Conservation (phyloP, 331 rosid species). For the Rhamnella rubrinervis region DNA sequence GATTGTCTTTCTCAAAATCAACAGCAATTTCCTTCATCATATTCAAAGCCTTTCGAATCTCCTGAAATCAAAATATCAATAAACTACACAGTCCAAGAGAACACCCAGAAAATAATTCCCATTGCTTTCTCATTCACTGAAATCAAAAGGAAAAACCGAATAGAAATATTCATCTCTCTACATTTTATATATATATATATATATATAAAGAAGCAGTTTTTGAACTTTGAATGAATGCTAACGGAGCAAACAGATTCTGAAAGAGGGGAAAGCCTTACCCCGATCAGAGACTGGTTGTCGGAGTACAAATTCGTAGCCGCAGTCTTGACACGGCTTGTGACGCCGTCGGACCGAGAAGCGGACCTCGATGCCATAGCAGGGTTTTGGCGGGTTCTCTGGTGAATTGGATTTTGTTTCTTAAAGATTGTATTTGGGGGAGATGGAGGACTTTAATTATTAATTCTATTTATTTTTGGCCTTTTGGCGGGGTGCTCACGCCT, state of each 20-base stretch:
- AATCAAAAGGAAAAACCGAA: not conserved
- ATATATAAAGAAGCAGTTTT: not conserved
- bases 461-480: no score
- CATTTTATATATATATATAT: not conserved
- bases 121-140: not conserved
- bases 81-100: not conserved
- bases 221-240: not conserved
- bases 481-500: no score
- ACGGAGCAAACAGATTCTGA: not conserved
- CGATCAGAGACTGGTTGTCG: slow-evolving; percentile 64
- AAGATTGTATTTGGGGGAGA: no score
- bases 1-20: slow-evolving; percentile 68
- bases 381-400: not conserved
- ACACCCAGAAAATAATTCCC: not conserved
- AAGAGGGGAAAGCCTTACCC: slow-evolving; percentile 32
- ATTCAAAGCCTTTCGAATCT: slow-evolving; percentile 46
- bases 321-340: slow-evolving; percentile 43
- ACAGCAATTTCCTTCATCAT: slow-evolving; percentile 74
- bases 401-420: no score
- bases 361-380: slow-evolving; percentile 64
- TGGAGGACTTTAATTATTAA: no score
- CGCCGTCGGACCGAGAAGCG: slow-evolving; percentile 38
- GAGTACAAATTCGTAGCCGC: slow-evolving; percentile 43
- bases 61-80: slow-evolving; percentile 45
- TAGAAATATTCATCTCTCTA: not conserved